Conservation (phyloP, 306 rosid species). For the Begonia peltatifolia region DNA sequence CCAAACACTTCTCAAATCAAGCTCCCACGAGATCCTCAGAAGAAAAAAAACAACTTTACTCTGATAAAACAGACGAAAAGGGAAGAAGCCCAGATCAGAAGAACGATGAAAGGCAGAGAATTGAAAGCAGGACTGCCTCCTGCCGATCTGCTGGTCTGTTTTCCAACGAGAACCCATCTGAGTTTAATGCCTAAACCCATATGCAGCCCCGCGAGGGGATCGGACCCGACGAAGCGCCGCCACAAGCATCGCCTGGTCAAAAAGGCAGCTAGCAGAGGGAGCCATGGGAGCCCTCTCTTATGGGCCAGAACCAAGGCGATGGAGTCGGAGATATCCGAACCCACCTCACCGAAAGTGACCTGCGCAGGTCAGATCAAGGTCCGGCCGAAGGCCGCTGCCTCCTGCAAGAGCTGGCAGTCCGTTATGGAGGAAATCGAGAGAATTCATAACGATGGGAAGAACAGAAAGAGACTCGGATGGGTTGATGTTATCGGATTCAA, state of each 20-base stretch:
- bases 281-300: conserved; percentile 33
- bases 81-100: neutral
- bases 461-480: conserved; percentile 47
- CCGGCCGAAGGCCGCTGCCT: conserved; percentile 28
- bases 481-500: conserved; percentile 54
- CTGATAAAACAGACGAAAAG: neutral
- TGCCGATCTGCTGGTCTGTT: conserved; percentile 75
- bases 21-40: conserved; percentile 20
- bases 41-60: neutral
- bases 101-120: conserved; percentile 35
- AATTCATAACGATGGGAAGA: conserved; percentile 40
- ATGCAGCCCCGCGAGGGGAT: conserved; percentile 72
- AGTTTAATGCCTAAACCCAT: conserved; percentile 64
- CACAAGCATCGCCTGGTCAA: conserved; percentile 19
- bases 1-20: neutral
- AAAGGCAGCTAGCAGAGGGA: conserved; percentile 29
- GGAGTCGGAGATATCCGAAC: conserved; percentile 51
- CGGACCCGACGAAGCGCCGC: conserved; percentile 34
- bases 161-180: conserved; percentile 68
- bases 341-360: conserved; percentile 87
- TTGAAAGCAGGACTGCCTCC: conserved; percentile 37
- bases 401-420: conserved; percentile 75
- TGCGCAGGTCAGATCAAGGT: conserved; percentile 94
- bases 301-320: conserved; percentile 60
- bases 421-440: conserved; percentile 95